A percentile compares a stretch with the other conserved stretches of the same genome.
phyloP scores from a whole-genome alignment of 2,329 filamentous ascomycete genomes.

The Penicillium sp. region DNA sequence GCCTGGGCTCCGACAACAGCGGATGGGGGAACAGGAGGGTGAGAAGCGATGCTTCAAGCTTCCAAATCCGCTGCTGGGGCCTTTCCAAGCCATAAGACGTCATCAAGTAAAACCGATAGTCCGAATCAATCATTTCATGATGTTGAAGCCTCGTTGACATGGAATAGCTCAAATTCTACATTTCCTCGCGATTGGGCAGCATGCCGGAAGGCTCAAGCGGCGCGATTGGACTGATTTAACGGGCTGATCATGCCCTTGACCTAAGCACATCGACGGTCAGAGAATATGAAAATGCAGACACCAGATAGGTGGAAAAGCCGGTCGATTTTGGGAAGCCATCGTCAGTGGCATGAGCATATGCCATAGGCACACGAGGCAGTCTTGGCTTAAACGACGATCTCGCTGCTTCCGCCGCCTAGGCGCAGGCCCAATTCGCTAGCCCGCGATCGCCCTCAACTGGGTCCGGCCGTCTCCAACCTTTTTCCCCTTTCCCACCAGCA shows the following conservation, averaged over 20 bases:
- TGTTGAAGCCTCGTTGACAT: not conserved
- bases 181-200: slow-evolving; percentile 9
- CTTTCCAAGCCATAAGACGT: not conserved
- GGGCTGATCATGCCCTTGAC: slow-evolving; percentile 2
- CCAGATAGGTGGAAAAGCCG: not conserved
- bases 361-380: slow-evolving; percentile 1
- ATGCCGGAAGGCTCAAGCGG: slow-evolving; percentile 13
- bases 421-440: slow-evolving; percentile 8
- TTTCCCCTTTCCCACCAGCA: not conserved
- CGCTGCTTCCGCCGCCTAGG: slow-evolving; percentile 9
- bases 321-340: not conserved
- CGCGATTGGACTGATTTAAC: slow-evolving; percentile 11
- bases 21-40: not conserved
- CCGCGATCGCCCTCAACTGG: slow-evolving; percentile 15
- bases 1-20: not conserved
- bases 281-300: not conserved
- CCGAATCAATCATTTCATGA: not conserved
- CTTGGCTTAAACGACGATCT: slow-evolving; percentile 13
- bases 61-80: not conserved
- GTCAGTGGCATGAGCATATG: not conserved
- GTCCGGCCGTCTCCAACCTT: slow-evolving; percentile 10
- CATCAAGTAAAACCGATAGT: not conserved
- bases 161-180: slow-evolving; percentile 8
- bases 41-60: not conserved
- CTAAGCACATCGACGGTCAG: not conserved